A percentile compares a stretch with the other conserved stretches of the same genome.
These are phyloP conservation scores for Limonium bicolor DNA, from an alignment of 148 eudicot species.

Conservation along the genomic window DNA sequence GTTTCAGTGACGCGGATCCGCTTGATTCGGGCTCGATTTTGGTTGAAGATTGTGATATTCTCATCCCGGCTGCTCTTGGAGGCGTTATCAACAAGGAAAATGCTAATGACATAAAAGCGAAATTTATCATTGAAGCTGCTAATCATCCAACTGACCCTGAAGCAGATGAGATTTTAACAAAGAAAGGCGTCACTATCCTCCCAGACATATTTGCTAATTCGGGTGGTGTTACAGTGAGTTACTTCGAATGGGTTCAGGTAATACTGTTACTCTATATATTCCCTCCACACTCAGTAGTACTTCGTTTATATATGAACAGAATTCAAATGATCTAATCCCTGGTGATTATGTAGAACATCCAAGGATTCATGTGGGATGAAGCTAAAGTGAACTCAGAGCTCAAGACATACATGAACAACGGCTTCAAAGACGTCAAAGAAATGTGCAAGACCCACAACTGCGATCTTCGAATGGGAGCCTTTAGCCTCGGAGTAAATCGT, in stretches of 20 bases:
- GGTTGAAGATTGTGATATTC: constrained; percentile 91
- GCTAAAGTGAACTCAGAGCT: constrained; percentile 81
- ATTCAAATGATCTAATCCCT: neutral
- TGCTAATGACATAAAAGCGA: constrained; percentile 85
- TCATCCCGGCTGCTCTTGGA: constrained; percentile 97
- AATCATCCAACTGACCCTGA: constrained; percentile 98
- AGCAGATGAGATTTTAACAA: constrained; percentile 87
- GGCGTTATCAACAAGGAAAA: constrained; percentile 96
- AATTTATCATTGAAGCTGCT: constrained; percentile 90
- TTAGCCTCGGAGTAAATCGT: constrained; percentile 83
- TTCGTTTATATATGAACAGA: neutral
- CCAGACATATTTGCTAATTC: constrained; percentile 96
- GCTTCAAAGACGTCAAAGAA: constrained; percentile 62
- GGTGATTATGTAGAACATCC: constrained; percentile 54
- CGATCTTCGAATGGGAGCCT: constrained; percentile 98
- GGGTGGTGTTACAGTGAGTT: constrained; percentile 96
- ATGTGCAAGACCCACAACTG: constrained; percentile 87
- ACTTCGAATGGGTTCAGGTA: constrained; percentile 99
- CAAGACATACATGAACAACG: constrained; percentile 64
- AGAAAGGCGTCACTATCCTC: constrained; percentile 86
- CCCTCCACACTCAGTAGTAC: neutral
- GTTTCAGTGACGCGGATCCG: constrained; percentile 47
- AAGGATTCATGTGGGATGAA: constrained; percentile 99
- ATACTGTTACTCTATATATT: neutral
- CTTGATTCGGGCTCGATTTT: constrained; percentile 55